These are phyloP conservation scores for Sporisorium scitamineum DNA, from an alignment of 1,284 basidiomycete genomes.

Conservation along the genomic window DNA sequence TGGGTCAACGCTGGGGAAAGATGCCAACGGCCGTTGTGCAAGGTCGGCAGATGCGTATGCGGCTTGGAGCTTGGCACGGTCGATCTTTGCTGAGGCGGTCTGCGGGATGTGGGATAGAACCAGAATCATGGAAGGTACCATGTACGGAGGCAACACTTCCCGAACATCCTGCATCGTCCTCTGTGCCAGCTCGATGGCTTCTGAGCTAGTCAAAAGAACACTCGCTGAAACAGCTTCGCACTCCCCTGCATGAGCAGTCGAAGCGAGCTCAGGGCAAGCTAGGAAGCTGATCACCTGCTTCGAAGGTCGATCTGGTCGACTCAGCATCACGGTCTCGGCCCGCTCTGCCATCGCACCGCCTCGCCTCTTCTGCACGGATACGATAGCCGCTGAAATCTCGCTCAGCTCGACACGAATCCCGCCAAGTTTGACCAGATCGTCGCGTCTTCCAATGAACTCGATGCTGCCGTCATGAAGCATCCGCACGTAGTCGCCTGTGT, in stretches of 20 bases:
- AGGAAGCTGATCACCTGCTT: constrained; percentile 27
- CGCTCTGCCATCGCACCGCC: background rate
- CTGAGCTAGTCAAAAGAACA: constrained; percentile 1
- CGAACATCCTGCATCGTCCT: constrained; percentile 1
- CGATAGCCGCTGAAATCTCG: constrained; percentile 44
- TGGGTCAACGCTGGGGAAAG: background rate
- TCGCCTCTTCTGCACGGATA: background rate
- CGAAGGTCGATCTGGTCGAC: constrained; percentile 13
- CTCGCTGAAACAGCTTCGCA: background rate
- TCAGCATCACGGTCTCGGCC: constrained; percentile 20
- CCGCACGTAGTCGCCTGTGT: constrained; percentile 46
- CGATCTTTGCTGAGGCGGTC: constrained; percentile 26
- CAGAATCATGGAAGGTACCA: constrained; percentile 16
- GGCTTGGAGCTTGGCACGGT: constrained; percentile 16
- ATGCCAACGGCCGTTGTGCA: background rate
- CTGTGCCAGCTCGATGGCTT: constrained; percentile 8
- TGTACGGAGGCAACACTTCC: constrained; percentile 12
- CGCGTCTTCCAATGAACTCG: constrained; percentile 62
- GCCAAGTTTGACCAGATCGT: constrained; percentile 64
- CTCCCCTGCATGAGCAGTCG: background rate
- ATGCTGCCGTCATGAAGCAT: constrained; percentile 57
- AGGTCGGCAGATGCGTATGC: constrained; percentile 16
- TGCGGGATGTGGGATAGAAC: constrained; percentile 20
- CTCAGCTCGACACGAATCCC: constrained; percentile 62
- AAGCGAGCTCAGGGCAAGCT: constrained; percentile 11